Percentiles rank a stretch among this genome's conserved stretches.
Evolutionary conservation across 495 filamentous ascomycete species (phyloP).

Genomic region (Niebla homalea): DNA sequence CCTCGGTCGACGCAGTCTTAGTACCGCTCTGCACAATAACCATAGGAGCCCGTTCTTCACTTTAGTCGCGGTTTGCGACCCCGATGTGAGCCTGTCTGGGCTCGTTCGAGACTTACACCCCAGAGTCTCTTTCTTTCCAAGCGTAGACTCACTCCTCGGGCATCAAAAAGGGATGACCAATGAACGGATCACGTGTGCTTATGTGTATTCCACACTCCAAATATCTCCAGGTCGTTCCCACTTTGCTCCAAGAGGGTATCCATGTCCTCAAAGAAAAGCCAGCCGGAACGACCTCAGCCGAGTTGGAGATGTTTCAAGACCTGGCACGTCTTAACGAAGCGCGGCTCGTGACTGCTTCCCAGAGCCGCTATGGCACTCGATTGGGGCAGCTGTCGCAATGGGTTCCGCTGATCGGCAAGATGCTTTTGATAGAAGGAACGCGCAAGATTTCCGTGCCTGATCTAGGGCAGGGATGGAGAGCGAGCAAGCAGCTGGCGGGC

Average conservation of each 20-base stretch:
- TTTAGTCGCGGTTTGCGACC: neutral
- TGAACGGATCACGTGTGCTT: neutral
- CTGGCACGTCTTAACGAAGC: neutral
- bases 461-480: constrained; percentile 6
- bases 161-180: neutral
- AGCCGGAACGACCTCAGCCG: neutral
- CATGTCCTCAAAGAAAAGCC: constrained; percentile 10
- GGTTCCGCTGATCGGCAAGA: neutral
- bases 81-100: neutral
- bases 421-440: neutral
- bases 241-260: neutral
- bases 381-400: neutral
- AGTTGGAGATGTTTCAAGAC: neutral
- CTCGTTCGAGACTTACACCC: neutral
- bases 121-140: neutral
- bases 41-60: neutral
- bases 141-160: neutral
- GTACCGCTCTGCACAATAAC: neutral
- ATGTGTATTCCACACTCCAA: constrained; percentile 1
- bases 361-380: neutral
- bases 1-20: constrained; percentile 1
- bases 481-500: neutral
- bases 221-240: neutral
- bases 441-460: constrained; percentile 3
- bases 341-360: neutral